Evolutionary conservation across 2,329 filamentous ascomycete genomes (phyloP), one percentile per base, ranked within the genome.

Genomic region (Emmonsiellopsis sp.): DNA sequence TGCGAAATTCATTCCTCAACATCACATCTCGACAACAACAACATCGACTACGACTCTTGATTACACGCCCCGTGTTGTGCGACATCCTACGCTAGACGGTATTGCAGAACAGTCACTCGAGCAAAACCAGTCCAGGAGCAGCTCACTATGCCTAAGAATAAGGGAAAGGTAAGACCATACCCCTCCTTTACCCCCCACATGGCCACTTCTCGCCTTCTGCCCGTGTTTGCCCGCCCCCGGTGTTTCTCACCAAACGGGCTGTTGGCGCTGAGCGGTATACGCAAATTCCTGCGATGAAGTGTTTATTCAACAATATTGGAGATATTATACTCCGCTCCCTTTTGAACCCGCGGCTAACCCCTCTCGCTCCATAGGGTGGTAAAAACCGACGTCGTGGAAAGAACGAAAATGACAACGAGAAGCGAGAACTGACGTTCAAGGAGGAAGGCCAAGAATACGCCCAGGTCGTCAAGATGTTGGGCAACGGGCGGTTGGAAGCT

Each of bases 361-460:
- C 13, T 20, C 47, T 51, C 34, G 11, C n/a, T 6, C 56, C 52
- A 81, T 66, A 93, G 89, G 92, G 92, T 75, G 92, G 92, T 79
- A 97, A 97, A 83, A 97, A 97, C 79, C 81, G 92, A 76, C 87
- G 92, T 83, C 84, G 93, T 78, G 92, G 92, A 77, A 97, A 96
- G 86, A 95, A 95, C 82, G 89, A 95, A 79, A 94, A 93, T 77
- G 93, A 97, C 80, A 95, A 96, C 71, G 91, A 96, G 79, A 96
- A 96, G 82, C 91, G 92, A 74, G 92, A 97, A 75, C 82, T 97
- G 67, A 92, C 89, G 68, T 97, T 97, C 85, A 96, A 96, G 78
- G 93, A 97, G 74, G 92, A 97, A 70, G 92, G 92, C 63, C 92
- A 97, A 79, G 85, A 88, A 75, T 89, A 89, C 65, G 88, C 88